Evolutionary conservation across 345 rosid genomes (phyloP).

Genomic region (Aegle marmelos): DNA sequence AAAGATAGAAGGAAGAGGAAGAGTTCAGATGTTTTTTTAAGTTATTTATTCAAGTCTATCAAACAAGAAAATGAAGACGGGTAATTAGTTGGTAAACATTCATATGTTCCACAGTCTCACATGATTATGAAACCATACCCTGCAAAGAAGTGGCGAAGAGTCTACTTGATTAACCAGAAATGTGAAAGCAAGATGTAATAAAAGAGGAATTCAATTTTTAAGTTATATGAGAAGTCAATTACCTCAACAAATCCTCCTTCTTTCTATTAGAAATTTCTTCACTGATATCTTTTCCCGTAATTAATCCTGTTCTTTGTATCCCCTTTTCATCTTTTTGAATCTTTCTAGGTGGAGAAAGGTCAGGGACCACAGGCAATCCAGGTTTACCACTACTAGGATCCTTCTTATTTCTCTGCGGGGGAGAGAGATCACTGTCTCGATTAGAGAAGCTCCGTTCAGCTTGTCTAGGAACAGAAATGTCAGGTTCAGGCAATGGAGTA

Average conservation of each 20-base stretch:
- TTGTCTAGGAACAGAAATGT: constrained; percentile 21
- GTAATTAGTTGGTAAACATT: too few relatives aligned
- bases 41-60: background rate
- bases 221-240: constrained; percentile 2
- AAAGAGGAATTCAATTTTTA: background rate
- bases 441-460: constrained; percentile 5
- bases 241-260: constrained; percentile 63
- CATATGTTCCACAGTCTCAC: background rate
- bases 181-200: background rate
- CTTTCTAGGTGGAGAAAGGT: constrained; percentile 65
- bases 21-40: background rate
- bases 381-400: constrained; percentile 11
- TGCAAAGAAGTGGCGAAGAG: background rate
- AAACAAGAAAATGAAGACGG: background rate
- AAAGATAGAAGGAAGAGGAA: background rate
- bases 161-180: background rate
- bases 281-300: constrained; percentile 59
- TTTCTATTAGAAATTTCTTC: constrained; percentile 58
- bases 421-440: constrained; percentile 43
- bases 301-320: constrained; percentile 57
- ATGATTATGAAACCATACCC: background rate
- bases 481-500: constrained; percentile 29
- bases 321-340: constrained; percentile 42
- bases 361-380: constrained; percentile 26
- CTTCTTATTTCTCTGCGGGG: constrained; percentile 41